Conservation (phyloP, 768 basidiomycete species). For the Lactarius hengduanensis region DNA sequence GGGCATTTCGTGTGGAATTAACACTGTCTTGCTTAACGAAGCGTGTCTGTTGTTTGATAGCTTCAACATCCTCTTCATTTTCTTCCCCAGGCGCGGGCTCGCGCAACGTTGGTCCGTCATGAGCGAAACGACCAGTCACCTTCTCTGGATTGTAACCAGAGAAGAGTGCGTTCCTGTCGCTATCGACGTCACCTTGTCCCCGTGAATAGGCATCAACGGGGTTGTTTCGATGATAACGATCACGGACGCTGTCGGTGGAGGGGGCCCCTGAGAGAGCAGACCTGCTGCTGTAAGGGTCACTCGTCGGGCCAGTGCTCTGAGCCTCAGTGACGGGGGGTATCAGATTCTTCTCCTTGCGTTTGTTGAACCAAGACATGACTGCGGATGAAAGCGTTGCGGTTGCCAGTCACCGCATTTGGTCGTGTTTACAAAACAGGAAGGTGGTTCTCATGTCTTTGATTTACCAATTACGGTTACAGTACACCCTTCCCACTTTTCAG, state of each 20-base stretch:
- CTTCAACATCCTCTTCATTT: slow-evolving; percentile 87
- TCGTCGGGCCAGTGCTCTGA: slow-evolving; percentile 49
- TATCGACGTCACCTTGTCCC: slow-evolving; percentile 56
- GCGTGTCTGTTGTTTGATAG: slow-evolving; percentile 89
- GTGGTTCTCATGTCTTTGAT: slow-evolving; percentile 22
- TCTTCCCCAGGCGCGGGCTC: slow-evolving; percentile 64
- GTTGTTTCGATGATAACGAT: slow-evolving; percentile 52
- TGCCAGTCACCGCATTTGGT: background rate
- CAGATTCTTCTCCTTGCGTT: slow-evolving; percentile 57
- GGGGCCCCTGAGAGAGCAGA: slow-evolving; percentile 25
- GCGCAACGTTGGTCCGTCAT: slow-evolving; percentile 51
- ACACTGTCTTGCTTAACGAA: slow-evolving; percentile 91
- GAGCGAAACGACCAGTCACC: slow-evolving; percentile 53
- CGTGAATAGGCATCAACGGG: slow-evolving; percentile 65
- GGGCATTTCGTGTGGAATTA: slow-evolving; percentile 84
- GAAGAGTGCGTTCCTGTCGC: slow-evolving; percentile 72
- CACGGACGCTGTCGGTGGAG: slow-evolving; percentile 29
- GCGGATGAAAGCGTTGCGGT: slow-evolving; percentile 20
- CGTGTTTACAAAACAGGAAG: slow-evolving; percentile 7
- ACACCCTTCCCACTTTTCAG: too few relatives aligned
- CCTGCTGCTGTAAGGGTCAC: slow-evolving; percentile 50
- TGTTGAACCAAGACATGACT: slow-evolving; percentile 53
- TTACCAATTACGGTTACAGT: slow-evolving; percentile 53
- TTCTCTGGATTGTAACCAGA: slow-evolving; percentile 67
- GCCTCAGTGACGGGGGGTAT: slow-evolving; percentile 61